Evolutionary conservation across 805 yeast species (phyloP), one percentile per base, ranked within the genome.

Genomic region (Candida chauliodis): DNA sequence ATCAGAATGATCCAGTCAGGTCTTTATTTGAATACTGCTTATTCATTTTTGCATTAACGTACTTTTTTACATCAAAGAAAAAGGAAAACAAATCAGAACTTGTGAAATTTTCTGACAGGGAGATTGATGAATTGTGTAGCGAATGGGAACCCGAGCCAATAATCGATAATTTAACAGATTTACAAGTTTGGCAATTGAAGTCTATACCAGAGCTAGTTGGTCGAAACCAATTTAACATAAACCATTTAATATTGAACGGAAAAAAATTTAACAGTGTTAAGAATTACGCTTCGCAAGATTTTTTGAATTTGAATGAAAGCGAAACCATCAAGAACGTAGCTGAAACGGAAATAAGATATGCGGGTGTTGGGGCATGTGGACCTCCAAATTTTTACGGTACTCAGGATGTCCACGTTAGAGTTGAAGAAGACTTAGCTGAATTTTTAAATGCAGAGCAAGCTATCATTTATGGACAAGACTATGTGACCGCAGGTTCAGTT

Each of bases 311-410:
- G 55, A 75, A 81, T 35, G 60, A 61, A 23, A 62, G 75, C 48
- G 59, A 61, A 15, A 56, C 45, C 11, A 68, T 88, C 27, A 66
- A 66, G 37, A 58, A 68, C 15, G 73, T 69, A 9, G 88, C 89
- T 4, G 71, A 76, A 37, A 57, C 66, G 21, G 71, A 78, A 16
- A 79, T 93, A 44, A 68, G 69, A 33, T 69, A 71, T 41, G 79
- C 84, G 42, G 99, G 99, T 56, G 97, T 93, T 36, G 99, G 99
- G 47, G 91, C 97, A 1, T 93, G 99, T 69, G 96, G 98, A 28
- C 98, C 99, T 4, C 95, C 97, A 30, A 95, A 95, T 40, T 93
- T 93, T 53, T 93, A 90, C 59, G 99, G 99, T 44, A 84, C 89
- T 43, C 96, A 89, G 61, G 96, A 89, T 56, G 88, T 81, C 30